Base-by-base conservation (phyloP, 2,329 filamentous ascomycete genomes). In the Aureobasidium pullulans region DNA sequence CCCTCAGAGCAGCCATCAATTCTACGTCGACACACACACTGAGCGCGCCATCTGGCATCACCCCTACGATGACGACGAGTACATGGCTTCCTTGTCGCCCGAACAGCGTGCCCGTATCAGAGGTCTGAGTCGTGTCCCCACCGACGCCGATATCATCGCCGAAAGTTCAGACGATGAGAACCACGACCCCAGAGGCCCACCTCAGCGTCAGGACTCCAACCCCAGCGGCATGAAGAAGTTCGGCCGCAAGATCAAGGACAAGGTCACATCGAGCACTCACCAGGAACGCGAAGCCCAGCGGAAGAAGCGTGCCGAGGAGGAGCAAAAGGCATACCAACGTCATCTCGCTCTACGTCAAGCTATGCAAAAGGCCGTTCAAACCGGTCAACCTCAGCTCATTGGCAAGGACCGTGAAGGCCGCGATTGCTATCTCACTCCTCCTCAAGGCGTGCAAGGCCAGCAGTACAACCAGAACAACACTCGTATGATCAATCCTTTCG, bases 371-470 rank as follows among this genome's bases (percentile, higher is more conserved):
- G 81, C 82, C 0, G 72, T 79, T 61, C 66, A 79, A 63, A 83
- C 81, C 0, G 81, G 81, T 1, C 70, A 82, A 66, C 81, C 82
- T 13, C 81, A 84, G 62, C 73, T 79, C 11, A 64, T 85, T 0
- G 79, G 81, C 39, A 79, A 78, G 62, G 81, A 85, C 66, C 66
- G 67, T 10, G 69, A 81, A 34, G 81, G 82, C 1, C 73, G 75
- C 40, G 79, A 84, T 58, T 72, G 85, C n/a, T 86, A 81, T 68
- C 76, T 85, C 36, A 79, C 83, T 64, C 81, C 82, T 8, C 81
- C 81, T 2, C 70, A 71, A 29, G 74, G 72, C 0, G 62, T 65
- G 62, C 63, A 64, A 6, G 67, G 64, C 7, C 28, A 31, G 6
- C 15, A 6, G 3, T 23, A 6, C 16, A 4, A 16, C 9, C 54